Percentiles rank a stretch among this genome's conserved stretches.
Conservation (phyloP, 1,139 yeast species). For the Magnusiomyces suaveolens region DNA sequence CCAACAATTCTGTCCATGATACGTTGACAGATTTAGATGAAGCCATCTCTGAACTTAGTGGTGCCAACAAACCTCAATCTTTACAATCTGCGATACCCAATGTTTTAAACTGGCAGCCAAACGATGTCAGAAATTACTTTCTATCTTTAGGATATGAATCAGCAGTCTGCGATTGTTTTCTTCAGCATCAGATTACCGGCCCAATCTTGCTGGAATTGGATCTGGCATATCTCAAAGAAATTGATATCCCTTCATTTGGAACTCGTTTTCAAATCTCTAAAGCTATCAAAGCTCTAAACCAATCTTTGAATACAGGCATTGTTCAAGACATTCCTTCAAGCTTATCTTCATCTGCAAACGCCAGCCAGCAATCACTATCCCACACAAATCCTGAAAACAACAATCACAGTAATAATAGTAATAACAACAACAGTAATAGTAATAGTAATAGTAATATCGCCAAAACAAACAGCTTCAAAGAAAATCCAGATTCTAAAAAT, state of each 20-base stretch:
- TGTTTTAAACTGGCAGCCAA: conserved; percentile 62
- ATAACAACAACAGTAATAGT: not conserved
- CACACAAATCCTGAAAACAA: not conserved
- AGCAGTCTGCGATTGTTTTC: conserved; percentile 65
- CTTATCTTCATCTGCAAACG: not conserved
- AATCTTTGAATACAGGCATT: conserved; percentile 13
- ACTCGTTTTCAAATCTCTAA: conserved; percentile 86
- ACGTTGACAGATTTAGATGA: conserved; percentile 77
- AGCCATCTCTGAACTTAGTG: conserved; percentile 59
- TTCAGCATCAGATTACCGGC: conserved; percentile 83
- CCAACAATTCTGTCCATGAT: conserved; percentile 31
- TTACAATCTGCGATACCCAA: conserved; percentile 6
- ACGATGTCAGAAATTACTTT: conserved; percentile 73
- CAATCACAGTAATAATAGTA: not conserved
- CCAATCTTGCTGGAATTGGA: conserved; percentile 76
- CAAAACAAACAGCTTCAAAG: not conserved
- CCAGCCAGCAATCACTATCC: conserved; percentile 11
- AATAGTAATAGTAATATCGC: not conserved
- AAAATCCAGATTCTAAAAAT: not conserved
- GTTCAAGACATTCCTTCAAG: not conserved
- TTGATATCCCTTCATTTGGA: conserved; percentile 88
- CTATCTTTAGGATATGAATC: conserved; percentile 63
- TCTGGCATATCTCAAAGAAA: conserved; percentile 73
- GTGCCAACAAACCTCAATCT: conserved; percentile 7
- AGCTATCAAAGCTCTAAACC: conserved; percentile 62